Evolutionary conservation across 371 early-diverging fungal genomes (phyloP).

Genomic region (Mortierella sp.): DNA sequence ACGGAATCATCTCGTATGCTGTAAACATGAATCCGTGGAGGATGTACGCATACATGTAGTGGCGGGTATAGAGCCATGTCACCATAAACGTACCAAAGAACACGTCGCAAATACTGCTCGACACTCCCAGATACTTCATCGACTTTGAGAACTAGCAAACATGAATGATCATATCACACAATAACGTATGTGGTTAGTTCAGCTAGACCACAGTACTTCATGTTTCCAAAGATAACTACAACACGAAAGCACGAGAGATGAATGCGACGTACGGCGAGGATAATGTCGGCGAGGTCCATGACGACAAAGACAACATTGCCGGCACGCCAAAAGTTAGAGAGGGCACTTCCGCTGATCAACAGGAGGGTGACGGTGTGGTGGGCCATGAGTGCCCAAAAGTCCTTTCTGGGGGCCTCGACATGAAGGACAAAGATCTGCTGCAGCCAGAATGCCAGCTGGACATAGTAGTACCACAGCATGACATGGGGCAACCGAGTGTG

Average conservation of each 20-base stretch:
- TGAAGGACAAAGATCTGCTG: slow-evolving; percentile 81
- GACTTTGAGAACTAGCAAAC: slow-evolving; percentile 73
- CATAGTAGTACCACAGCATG: slow-evolving; percentile 79
- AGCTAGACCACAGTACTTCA: no score
- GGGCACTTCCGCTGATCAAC: slow-evolving; percentile 73
- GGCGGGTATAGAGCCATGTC: slow-evolving; percentile 83
- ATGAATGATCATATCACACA: no score
- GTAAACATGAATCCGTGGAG: slow-evolving; percentile 60
- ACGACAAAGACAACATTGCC: slow-evolving; percentile 84
- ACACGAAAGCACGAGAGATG: not conserved
- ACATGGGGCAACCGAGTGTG: slow-evolving; percentile 65
- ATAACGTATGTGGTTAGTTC: no score
- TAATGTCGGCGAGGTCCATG: slow-evolving; percentile 85
- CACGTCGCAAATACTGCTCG: slow-evolving; percentile 65
- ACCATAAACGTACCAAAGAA: slow-evolving; percentile 75
- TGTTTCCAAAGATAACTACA: not conserved
- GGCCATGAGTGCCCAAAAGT: slow-evolving; percentile 74
- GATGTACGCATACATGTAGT: slow-evolving; percentile 68
- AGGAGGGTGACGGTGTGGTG: slow-evolving; percentile 83
- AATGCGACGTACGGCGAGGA: slow-evolving; percentile 69
- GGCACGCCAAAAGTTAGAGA: slow-evolving; percentile 78
- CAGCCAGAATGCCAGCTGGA: slow-evolving; percentile 82
- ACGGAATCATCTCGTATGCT: slow-evolving; percentile 63
- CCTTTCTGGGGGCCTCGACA: slow-evolving; percentile 81
- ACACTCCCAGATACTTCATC: slow-evolving; percentile 67